Percentiles rank a stretch among this genome's conserved stretches.
phyloP scores from a whole-genome alignment of 192 early-diverging fungal genomes.

The Backusella macrospora region DNA sequence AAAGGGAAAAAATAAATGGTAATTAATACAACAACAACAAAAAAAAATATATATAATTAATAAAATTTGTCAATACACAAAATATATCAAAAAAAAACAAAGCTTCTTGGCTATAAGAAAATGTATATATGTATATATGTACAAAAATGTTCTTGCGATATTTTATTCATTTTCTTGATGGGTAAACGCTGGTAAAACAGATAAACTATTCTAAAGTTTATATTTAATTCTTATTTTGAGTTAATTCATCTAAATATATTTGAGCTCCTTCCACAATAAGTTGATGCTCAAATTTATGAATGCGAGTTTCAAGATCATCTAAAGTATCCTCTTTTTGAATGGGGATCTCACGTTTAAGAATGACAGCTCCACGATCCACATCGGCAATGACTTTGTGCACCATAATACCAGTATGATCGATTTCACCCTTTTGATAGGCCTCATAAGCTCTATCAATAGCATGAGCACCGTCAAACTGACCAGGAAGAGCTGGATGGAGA shows the following conservation, averaged over 20 bases:
- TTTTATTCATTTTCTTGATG: no score
- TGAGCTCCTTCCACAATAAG: constrained; percentile 81
- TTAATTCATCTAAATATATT: constrained; percentile 48
- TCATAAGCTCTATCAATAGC: constrained; percentile 94
- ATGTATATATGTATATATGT: no score
- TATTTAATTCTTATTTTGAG: background rate
- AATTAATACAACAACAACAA: no score
- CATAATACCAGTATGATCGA: constrained; percentile 80
- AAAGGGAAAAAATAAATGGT: constrained; percentile 46
- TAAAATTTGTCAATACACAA: background rate
- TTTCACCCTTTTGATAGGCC: constrained; percentile 79
- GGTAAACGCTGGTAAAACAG: no score
- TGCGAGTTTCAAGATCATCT: constrained; percentile 81
- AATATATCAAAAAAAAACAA: background rate
- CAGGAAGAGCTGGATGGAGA: constrained; percentile 95
- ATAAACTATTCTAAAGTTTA: no score
- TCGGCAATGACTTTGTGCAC: constrained; percentile 96
- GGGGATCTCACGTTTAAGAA: constrained; percentile 76
- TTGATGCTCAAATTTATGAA: constrained; percentile 88
- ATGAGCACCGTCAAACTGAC: constrained; percentile 95
- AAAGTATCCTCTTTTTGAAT: constrained; percentile 79
- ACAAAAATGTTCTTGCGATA: no score
- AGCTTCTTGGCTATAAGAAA: no score
- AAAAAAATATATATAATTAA: constrained; percentile 15
- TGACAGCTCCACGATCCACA: constrained; percentile 93